These are phyloP conservation scores for Suhomyces emberorum DNA, from an alignment of 805 yeast species.

Conservation along the genomic window DNA sequence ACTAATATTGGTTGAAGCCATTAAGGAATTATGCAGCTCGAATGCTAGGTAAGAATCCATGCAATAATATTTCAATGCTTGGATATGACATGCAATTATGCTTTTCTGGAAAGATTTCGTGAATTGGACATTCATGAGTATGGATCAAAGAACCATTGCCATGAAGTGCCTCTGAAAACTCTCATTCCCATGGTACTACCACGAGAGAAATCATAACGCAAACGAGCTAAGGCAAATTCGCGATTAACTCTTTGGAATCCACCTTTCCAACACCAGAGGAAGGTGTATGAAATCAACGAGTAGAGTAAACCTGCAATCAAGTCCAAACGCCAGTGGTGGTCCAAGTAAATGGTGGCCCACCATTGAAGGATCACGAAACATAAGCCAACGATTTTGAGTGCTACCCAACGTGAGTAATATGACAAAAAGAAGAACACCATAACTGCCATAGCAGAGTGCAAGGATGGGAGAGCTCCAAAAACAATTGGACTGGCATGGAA, in stretches of 20 bases:
- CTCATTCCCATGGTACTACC: slow-evolving; percentile 64
- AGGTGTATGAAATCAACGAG: slow-evolving; percentile 42
- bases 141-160: slow-evolving; percentile 55
- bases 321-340: slow-evolving; percentile 70
- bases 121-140: slow-evolving; percentile 6
- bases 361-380: slow-evolving; percentile 55
- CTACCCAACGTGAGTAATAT: slow-evolving; percentile 36
- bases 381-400: slow-evolving; percentile 34
- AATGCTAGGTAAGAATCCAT: too few species aligned
- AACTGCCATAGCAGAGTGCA: slow-evolving; percentile 67
- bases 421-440: slow-evolving; percentile 42
- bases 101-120: too few species aligned
- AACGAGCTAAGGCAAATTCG: slow-evolving; percentile 36
- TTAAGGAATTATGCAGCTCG: too few species aligned
- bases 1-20: too few species aligned
- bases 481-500: slow-evolving; percentile 68
- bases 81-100: too few species aligned
- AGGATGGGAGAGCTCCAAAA: slow-evolving; percentile 62
- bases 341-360: slow-evolving; percentile 75
- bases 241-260: slow-evolving; percentile 32
- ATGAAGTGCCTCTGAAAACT: slow-evolving; percentile 46
- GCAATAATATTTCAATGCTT: too few species aligned
- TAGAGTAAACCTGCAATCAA: slow-evolving; percentile 54
- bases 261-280: slow-evolving; percentile 31
- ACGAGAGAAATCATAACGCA: slow-evolving; percentile 34